Base-by-base conservation (phyloP, 768 basidiomycete species). In the Leccinellum albellum region DNA sequence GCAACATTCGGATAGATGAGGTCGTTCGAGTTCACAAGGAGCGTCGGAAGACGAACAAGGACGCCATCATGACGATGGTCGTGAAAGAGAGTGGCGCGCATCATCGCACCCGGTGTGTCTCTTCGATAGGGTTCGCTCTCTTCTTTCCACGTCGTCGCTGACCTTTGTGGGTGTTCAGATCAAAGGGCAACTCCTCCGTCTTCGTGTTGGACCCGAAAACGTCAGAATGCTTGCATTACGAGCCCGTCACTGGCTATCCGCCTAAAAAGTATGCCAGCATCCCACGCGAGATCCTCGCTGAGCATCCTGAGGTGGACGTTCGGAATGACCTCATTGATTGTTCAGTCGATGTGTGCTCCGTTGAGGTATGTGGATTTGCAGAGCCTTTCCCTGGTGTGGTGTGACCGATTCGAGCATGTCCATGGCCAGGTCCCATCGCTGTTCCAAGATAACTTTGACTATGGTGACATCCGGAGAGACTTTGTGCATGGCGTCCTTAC, bases 361-460 rank as follows among this genome's bases (percentile, higher is more conserved):
- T 93, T 21, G 94, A 97, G 80, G 94, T 92, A 50, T 29, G 78
- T 61, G n/a, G 28, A 8, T 40, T 17, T 24, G 8, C 26, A 15
- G 31, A 42, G 40, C 0, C 40, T 20, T 42, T 42, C 20, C 40
- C 9, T 42, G 40, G 20, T 7, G 40, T 42, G 40, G 20, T 7
- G 40, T 42, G 40, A 42, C 44, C 48, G 50, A 62, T 35, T 47
- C 4, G 40, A 48, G 32, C 57, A 15, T 37, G n/a, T 2, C 40
- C 33, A 29, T 51, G 56, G 26, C 54, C 64, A 97, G 89, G 91
- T 98, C 35, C 94, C 94, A 1, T 95, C 95, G 1, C 71, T 98
- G 5, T 99, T 98, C 76, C 94, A 95, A 70, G 97, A 98, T 75
- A 98, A 98, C 74, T 99, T 99, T 67, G 97, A 98, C 74, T 98